Conservation (phyloP, 2,329 filamentous ascomycete species). For the Fusarium chlamydosporum region DNA sequence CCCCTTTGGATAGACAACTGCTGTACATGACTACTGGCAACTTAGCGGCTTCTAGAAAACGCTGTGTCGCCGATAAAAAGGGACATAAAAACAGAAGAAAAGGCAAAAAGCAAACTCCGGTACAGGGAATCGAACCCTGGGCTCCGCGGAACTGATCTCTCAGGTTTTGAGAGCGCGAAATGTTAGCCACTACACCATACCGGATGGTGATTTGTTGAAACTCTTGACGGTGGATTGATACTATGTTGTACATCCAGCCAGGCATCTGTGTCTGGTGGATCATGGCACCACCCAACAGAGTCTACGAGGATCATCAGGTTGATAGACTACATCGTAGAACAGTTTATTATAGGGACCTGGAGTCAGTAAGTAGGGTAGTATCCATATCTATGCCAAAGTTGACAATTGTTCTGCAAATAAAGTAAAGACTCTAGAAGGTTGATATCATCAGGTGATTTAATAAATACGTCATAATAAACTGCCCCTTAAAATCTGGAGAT, state of each 20-base stretch:
- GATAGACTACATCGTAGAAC: too few species aligned
- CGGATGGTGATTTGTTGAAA: constrained; percentile 38
- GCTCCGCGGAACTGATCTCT: constrained; percentile 44
- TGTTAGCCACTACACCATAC: constrained; percentile 56
- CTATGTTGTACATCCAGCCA: too few species aligned
- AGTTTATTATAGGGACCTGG: not conserved
- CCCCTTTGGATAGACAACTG: too few species aligned
- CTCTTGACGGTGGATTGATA: too few species aligned
- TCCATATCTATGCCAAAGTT: too few species aligned
- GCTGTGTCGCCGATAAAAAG: too few species aligned
- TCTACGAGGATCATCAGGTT: too few species aligned
- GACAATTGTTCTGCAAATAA: not conserved
- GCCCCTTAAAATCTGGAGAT: not conserved
- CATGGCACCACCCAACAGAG: too few species aligned
- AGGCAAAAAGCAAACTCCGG: constrained; percentile 30
- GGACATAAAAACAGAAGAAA: too few species aligned
- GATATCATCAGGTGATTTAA: not conserved
- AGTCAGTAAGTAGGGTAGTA: too few species aligned
- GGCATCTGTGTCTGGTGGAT: too few species aligned
- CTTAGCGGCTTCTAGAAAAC: not conserved
- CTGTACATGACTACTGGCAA: not conserved
- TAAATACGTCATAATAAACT: not conserved
- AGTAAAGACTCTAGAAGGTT: not conserved
- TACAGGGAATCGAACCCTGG: constrained; percentile 52
- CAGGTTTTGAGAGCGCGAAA: constrained; percentile 53